Conservation (phyloP, 2,329 filamentous ascomycete species). For the Colletotrichum euphorbiae region DNA sequence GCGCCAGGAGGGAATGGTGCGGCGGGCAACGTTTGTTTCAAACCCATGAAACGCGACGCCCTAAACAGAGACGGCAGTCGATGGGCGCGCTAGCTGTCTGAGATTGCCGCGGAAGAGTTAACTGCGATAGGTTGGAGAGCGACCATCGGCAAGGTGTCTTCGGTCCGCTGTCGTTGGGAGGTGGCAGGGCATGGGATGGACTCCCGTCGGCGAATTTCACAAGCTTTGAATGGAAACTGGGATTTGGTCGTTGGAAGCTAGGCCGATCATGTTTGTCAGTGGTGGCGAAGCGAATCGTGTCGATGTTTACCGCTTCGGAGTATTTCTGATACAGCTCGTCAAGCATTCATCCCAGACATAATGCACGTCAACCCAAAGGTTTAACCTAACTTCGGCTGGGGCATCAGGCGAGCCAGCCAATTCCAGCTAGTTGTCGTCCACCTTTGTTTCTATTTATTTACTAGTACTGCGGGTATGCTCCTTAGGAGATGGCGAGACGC, state of each 20-base stretch:
- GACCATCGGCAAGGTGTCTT: background rate
- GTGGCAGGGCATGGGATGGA: background rate
- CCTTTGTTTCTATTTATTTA: background rate
- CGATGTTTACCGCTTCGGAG: background rate
- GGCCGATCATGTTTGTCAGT: constrained; percentile 10
- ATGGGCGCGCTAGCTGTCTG: background rate
- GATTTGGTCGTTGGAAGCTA: background rate
- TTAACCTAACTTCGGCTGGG: constrained; percentile 13
- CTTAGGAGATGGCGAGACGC: background rate
- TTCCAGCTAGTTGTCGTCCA: background rate
- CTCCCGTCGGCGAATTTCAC: background rate
- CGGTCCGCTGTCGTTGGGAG: background rate
- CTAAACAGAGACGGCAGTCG: background rate
- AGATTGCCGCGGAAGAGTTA: background rate
- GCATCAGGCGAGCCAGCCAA: background rate
- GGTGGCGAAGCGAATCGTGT: constrained; percentile 28
- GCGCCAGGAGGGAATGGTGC: constrained; percentile 13
- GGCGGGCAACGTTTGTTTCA: constrained; percentile 23
- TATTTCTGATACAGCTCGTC: constrained; percentile 6
- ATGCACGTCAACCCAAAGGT: constrained; percentile 22
- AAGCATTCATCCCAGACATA: constrained; percentile 23
- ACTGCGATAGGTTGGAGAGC: background rate
- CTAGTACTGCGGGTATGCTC: background rate
- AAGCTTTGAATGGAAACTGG: constrained; percentile 17
- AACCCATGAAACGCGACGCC: constrained; percentile 2